Evolutionary conservation across 371 early-diverging fungal species (phyloP).

Genomic region (Mortierella sp.): DNA sequence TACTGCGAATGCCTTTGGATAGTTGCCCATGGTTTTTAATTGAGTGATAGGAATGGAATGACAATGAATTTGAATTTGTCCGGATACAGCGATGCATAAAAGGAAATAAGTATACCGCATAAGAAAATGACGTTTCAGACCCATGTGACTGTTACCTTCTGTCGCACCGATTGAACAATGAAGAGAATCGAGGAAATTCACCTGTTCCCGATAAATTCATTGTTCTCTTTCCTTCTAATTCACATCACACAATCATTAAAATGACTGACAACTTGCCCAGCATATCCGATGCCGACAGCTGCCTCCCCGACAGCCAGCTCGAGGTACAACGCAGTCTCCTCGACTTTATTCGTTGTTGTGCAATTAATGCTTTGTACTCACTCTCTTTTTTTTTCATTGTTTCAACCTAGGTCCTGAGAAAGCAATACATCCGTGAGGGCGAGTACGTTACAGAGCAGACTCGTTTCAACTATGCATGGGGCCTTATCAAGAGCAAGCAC

Average conservation of each 20-base stretch:
- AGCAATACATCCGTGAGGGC: conserved; percentile 80
- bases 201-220: neutral
- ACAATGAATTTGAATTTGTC: neutral
- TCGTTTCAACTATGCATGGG: conserved; percentile 98
- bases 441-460: conserved; percentile 83
- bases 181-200: neutral
- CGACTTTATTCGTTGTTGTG: neutral
- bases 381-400: neutral
- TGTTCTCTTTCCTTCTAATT: neutral
- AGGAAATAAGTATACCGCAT: neutral
- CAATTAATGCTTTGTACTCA: neutral
- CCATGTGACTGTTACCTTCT: neutral
- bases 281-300: conserved; percentile 53
- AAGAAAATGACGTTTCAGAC: neutral
- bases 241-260: neutral
- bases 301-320: conserved; percentile 53
- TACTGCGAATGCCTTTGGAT: conserved; percentile 53
- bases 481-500: conserved; percentile 79
- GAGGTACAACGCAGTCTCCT: conserved; percentile 28
- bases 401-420: conserved; percentile 69
- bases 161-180: neutral
- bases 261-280: conserved; percentile 55
- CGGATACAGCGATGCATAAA: no score
- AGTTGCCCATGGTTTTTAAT: conserved; percentile 40
- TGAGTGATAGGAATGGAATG: neutral